A percentile compares a stretch with the other conserved stretches of the same genome.
Evolutionary conservation across 345 rosid genomes (phyloP).

Genomic region (Capsella bursapastoris): DNA sequence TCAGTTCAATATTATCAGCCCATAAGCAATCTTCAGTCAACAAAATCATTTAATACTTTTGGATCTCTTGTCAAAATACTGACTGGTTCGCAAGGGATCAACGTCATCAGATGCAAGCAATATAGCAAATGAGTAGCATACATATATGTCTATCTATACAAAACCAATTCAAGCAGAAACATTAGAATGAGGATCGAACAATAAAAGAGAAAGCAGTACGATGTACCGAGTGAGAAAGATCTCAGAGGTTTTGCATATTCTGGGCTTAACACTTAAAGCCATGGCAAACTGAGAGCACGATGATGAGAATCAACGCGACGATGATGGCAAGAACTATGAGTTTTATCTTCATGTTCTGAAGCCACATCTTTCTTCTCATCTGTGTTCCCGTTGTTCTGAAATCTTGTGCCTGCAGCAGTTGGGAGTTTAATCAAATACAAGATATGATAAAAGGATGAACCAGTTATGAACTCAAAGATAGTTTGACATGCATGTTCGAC

Average conservation of each 20-base stretch:
- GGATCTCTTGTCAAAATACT: conserved; percentile 26
- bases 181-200: conserved; percentile 40
- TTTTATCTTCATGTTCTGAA: conserved; percentile 96
- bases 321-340: conserved; percentile 82
- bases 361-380: conserved; percentile 96
- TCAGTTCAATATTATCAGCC: conserved; percentile 8
- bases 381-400: conserved; percentile 92
- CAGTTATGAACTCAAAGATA: not conserved
- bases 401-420: conserved; percentile 81
- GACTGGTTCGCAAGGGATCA: conserved; percentile 29
- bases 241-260: conserved; percentile 30
- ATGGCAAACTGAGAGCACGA: conserved; percentile 79
- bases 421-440: conserved; percentile 7
- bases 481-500: not conserved
- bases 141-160: conserved; percentile 49
- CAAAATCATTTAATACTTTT: conserved; percentile 40
- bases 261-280: conserved; percentile 69
- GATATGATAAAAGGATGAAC: conserved; percentile 8
- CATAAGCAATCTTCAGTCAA: conserved; percentile 25
- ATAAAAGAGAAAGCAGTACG: conserved; percentile 32
- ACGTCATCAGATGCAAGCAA: conserved; percentile 39
- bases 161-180: conserved; percentile 46
- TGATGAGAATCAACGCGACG: conserved; percentile 69
- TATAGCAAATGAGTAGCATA: conserved; percentile 40
- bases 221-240: conserved; percentile 38